A percentile compares a stretch with the other conserved stretches of the same genome.
Conservation (phyloP, 768 basidiomycete species). For the Boletus reticulatus region DNA sequence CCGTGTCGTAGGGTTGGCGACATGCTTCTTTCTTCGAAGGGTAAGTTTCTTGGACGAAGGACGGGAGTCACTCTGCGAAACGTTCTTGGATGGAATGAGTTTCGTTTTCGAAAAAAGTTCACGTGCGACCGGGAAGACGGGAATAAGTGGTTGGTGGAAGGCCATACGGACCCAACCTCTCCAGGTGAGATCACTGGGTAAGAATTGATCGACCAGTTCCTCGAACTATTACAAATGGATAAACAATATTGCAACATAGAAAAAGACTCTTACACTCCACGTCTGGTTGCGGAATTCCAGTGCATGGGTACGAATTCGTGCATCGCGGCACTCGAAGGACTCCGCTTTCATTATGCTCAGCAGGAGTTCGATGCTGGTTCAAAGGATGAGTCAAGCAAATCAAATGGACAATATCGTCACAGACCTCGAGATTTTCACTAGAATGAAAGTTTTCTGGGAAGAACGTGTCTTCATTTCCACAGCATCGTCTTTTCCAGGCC, state of each 20-base stretch:
- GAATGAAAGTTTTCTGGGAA: constrained; percentile 78
- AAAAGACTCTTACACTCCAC: constrained; percentile 60
- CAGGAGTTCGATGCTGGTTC: constrained; percentile 60
- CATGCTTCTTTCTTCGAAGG: constrained; percentile 18
- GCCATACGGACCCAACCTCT: constrained; percentile 83
- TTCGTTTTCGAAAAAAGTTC: constrained; percentile 79
- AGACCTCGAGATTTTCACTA: constrained; percentile 72
- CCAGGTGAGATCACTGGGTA: constrained; percentile 76
- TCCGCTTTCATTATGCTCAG: constrained; percentile 80
- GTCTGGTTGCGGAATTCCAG: constrained; percentile 82
- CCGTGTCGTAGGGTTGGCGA: constrained; percentile 12
- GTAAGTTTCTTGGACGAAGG: constrained; percentile 19
- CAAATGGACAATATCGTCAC: constrained; percentile 5
- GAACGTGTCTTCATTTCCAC: constrained; percentile 83
- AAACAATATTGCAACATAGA: constrained; percentile 3
- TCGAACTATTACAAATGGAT: constrained; percentile 53
- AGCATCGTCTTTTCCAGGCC: constrained; percentile 49
- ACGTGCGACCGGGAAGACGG: constrained; percentile 75
- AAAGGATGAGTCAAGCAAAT: constrained; percentile 17
- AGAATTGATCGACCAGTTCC: constrained; percentile 75
- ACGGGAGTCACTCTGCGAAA: constrained; percentile 28
- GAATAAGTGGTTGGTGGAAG: constrained; percentile 75
- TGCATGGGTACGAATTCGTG: constrained; percentile 74
- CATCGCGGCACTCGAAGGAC: constrained; percentile 81
- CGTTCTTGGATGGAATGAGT: constrained; percentile 47